These are phyloP conservation scores for Chlorella sp. DNA, from an alignment of 139 green algal genomes.

Conservation along the genomic window DNA sequence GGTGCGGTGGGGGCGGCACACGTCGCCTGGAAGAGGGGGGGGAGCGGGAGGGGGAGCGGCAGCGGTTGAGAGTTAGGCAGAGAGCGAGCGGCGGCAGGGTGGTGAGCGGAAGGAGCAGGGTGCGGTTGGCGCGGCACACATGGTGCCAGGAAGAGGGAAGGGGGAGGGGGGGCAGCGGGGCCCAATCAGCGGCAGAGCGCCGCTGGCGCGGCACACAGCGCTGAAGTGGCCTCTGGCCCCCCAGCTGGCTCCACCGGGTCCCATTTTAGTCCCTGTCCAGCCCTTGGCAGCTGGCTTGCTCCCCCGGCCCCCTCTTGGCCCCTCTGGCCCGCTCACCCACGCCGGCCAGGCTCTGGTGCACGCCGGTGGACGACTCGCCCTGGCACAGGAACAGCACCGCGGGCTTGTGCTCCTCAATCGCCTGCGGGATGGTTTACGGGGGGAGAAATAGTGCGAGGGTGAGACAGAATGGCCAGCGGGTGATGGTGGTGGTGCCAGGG, in stretches of 20 bases:
- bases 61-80: background rate
- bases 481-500: too few species aligned
- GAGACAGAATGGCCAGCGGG: too few species aligned
- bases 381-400: constrained; percentile 89
- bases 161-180: too few species aligned
- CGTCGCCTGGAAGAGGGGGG: too few species aligned
- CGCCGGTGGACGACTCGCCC: constrained; percentile 89
- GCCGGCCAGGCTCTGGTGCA: constrained; percentile 79
- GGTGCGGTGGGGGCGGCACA: constrained; percentile 79
- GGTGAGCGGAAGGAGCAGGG: constrained; percentile 93
- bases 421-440: too few species aligned
- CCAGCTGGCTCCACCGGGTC: background rate
- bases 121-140: constrained; percentile 77
- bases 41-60: background rate
- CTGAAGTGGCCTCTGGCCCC: background rate
- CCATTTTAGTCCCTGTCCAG: too few species aligned
- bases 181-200: background rate
- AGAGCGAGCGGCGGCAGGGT: too few species aligned
- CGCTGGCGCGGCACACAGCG: background rate
- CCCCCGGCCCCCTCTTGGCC: too few species aligned
- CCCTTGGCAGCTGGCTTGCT: too few species aligned
- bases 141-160: too few species aligned
- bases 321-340: constrained; percentile 51
- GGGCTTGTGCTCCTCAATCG: constrained; percentile 82
- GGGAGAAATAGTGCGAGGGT: too few species aligned